Base-by-base conservation (phyloP, 2,329 filamentous ascomycete species). In the Trichoderma aggressivum region DNA sequence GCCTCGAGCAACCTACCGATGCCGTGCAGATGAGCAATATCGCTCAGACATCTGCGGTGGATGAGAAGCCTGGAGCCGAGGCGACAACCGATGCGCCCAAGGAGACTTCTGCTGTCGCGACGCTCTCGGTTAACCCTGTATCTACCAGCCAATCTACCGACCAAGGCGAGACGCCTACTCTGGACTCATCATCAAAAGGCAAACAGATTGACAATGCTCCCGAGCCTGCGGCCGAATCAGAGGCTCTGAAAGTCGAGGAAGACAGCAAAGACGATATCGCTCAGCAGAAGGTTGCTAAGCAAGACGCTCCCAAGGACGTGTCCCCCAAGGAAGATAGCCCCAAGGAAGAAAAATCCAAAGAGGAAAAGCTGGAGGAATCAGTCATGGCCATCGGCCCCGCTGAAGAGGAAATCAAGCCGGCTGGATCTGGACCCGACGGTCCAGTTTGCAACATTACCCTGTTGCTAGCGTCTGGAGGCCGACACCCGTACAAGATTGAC, bases 401-500 rank as follows among this genome's bases (percentile, higher is more conserved):
- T 3, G 79, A 85, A 16, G 80, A 85, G 60, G 81, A 85, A 50
- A 80, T 84, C 43, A 79, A 79, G 59, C 77, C 79, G 47, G 76
- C 80, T 30, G 77, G 79, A n/a, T 73, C 76, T 14, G 76, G 75
- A 16, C 72, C 78, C 4, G 80, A 81, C 14, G 77, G 78, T 0
- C 82, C 84, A 8, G 84, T 87, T 7, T 89, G 93, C 78, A 87
- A 88, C 73, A 97, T 98, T 75, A 97, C 93, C 66, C 85, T 98
- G 47, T 87, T 98, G 47, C 87, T 97, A 70, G 93, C 91, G 0
- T 94, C 85, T 1, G 94, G 94, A 56, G 91, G 92, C 47, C 87
- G 94, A 73, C 94, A 98, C 81, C 94, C 94, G 0, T 97, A 97
- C 82, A 94, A 91, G 79, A 92, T 98, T 75, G 93, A 97, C 80